Evolutionary conservation across 1,139 yeast genomes (phyloP), one percentile per base, ranked within the genome.

Genomic region (Diutina siamensis): DNA sequence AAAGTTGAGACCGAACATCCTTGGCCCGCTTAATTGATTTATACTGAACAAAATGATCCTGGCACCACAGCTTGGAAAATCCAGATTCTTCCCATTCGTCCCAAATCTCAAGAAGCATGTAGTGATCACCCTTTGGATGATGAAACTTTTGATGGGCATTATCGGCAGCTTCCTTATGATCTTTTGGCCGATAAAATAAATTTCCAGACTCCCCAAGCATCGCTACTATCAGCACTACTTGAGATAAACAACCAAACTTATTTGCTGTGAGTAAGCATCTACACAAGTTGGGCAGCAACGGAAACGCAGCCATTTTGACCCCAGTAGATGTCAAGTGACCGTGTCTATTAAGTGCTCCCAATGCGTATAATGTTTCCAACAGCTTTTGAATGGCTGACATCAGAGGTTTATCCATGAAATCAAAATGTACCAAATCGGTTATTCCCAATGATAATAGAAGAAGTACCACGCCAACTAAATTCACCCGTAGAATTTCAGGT

Each of bases 201-300:
- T 83, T 73, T 0, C 82, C 71, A 2, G 92, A 74, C 54, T 89
- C 98, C 19, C 88, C 89, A 15, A 92, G 64, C 87, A 89, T 83
- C 0, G 97, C 69, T 10, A 87, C 76, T 5, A 89, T 75, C 0
- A 87, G 75, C 4, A 85, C 55, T 0, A 88, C 76, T 46, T 84
- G 87, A 2, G 72, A 72, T 1, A 78, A 69, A 47, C 89, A 86
- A 0, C 74, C 70, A 47, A 69, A 73, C 49, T 71, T 70, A 3
- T 74, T 72, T 49, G 94, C 79, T 1, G 81, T 72, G 1, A 89
- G 60, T 25, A 92, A 61, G 1, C 85, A 75, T 59, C 83, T 85
- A 12, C 96, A 82, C 53, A 86, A 72, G 80, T 84, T 84, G 2
- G 97, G 97, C 54, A 86, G 95, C 5, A 89, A 74, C 0, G 98